Evolutionary conservation across 768 basidiomycete species (phyloP), one percentile per base, ranked within the genome.

Genomic region (Xanthoconium stramineum): DNA sequence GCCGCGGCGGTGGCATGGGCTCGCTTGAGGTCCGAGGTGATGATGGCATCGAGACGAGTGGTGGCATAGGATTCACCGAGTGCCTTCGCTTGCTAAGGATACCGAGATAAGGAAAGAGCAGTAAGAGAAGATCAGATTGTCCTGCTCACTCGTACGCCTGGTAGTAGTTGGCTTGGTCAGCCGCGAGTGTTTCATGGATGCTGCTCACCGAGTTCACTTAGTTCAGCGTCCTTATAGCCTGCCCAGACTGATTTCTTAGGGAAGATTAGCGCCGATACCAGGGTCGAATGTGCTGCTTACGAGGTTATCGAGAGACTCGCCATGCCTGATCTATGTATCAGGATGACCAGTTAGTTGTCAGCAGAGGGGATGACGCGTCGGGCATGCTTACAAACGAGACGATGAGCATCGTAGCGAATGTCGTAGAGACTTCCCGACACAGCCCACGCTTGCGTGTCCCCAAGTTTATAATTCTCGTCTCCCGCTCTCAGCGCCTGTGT

Each of bases 301-400:
- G 65, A 85, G 59, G 61, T 92, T 92, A 61, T 91, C 89, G 35
- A 79, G 82, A 9, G 89, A 89, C 63, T 92, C 87, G 30, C 83
- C 89, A 66, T 92, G 89, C 51, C 89, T 77, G 61, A 90, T 76
- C 88, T 91, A 47, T 58, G 45, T 33, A 33, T 35, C 5, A 36
- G 12, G 39, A 33, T 19, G 12, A 39, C 33, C 9, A 6, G 33
- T 12, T 35, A 6, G 12, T 35, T 12, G 33, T 29, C 24, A 24
- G 24, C 24, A 24, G 24, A 24, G 24, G 24, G 15, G 2, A 28
- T 17, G 29, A 11, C 5, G 20, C 36, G 30, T 28, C 15, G 36
- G 24, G 29, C n/a, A n/a, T n/a, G 11, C 68, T 68, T 60, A 70
- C 67, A 48, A 69, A 64, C 17, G 67, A 63, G 14, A 69, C 47